Evolutionary conservation across 2,329 filamentous ascomycete genomes (phyloP), one percentile per base, ranked within the genome.

Genomic region (Cladophialophora exuberans): DNA sequence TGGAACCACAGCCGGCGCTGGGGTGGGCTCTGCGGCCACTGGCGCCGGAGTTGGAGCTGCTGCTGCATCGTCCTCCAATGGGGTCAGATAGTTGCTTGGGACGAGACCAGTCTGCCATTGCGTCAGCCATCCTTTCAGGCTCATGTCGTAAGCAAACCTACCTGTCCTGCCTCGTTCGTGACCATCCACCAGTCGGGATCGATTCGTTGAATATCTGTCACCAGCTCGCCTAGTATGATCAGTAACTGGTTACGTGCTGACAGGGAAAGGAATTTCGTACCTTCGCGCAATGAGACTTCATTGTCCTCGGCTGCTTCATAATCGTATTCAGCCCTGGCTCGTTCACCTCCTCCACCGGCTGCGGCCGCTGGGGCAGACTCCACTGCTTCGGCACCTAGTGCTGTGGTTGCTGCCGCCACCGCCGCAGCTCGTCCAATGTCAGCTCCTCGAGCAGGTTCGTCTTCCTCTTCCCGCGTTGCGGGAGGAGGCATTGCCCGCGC

Each of bases 101-200:
- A 99, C 97, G 30, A 99, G 79, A 43, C 94, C 94, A 55, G 57
- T 62, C 58, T 66, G 52, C 15, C 13, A 20, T 5, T 22, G 17
- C 23, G 26, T 58, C 41, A 55, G 43, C 18, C 36, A 26, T 11
- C 26, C 5, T 5, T 23, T 13, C 17, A 7, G 7, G 3, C 23
- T 18, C 28, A n/a, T 28, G n/a, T 35, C 5, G 25, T 17, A 25
- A 9, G n/a, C 17, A 4, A 25, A 45, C 80, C 86, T 72, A 97
- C 90, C 45, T 62, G 56, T 65, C 94, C 94, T 59, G 79, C 80
- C 18, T 81, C 76, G 76, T 97, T 99, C 63, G 88, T 89, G 38
- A 95, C 94, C 83, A 96, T 88, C 94, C 94, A 99, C 94, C 94
- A 99, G 70, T 99, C 93, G 47, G 95, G 88, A 65, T 97, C 94